Evolutionary conservation across 805 yeast species (phyloP).

Genomic region (Suhomyces sp.): DNA sequence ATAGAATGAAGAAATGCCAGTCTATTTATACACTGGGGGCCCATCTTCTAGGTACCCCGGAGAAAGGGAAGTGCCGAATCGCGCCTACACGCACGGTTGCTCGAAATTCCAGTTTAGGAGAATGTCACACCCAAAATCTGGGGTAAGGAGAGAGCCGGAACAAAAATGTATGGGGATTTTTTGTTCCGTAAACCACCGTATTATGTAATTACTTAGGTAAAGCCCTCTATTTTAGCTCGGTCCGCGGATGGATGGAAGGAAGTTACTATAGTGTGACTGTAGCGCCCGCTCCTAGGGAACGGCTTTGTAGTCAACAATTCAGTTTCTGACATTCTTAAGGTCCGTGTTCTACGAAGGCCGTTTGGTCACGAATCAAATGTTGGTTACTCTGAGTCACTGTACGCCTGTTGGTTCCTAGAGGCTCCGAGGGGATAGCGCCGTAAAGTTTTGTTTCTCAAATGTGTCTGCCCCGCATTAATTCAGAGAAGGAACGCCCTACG

Average conservation of each 20-base stretch:
- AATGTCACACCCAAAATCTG: slow-evolving; percentile 14
- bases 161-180: not conserved
- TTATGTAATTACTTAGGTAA: slow-evolving; percentile 5
- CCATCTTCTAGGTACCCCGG: slow-evolving; percentile 4
- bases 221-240: not conserved
- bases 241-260: slow-evolving; percentile 1
- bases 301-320: not conserved
- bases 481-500: not conserved
- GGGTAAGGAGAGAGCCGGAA: slow-evolving; percentile 21
- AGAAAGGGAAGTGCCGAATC: slow-evolving; percentile 2
- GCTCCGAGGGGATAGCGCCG: not conserved
- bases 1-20: not conserved
- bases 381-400: not conserved
- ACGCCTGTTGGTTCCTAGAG: not conserved
- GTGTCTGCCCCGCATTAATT: not conserved
- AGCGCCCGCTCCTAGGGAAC: not conserved
- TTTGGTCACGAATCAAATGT: not conserved
- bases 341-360: not conserved
- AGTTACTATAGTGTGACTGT: slow-evolving; percentile 3
- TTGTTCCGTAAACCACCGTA: slow-evolving; percentile 9
- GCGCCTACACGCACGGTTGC: not conserved
- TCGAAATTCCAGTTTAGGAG: not conserved
- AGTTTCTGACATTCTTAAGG: not conserved
- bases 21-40: not conserved
- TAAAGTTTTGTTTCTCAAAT: not conserved